These are phyloP conservation scores for Debaryomyces subglobosus DNA, from an alignment of 1,139 yeast genomes.

Conservation along the genomic window DNA sequence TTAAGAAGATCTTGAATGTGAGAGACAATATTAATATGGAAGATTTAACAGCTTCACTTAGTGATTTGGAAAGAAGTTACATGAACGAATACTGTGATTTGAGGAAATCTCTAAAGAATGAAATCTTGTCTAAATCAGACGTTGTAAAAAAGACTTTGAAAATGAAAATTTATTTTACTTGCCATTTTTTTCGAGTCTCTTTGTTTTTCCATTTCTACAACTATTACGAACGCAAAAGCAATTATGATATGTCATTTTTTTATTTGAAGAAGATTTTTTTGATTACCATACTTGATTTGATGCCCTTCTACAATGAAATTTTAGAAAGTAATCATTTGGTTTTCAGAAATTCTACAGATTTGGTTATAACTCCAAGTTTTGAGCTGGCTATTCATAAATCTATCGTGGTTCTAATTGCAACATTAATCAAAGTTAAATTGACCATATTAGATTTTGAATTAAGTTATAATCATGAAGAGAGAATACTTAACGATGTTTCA, in stretches of 20 bases:
- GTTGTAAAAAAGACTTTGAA: constrained; percentile 17
- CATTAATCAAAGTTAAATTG: constrained; percentile 24
- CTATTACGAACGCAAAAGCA: constrained; percentile 35
- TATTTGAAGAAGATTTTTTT: constrained; percentile 34
- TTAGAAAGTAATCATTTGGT: constrained; percentile 24
- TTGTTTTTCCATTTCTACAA: constrained; percentile 39
- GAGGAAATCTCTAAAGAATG: constrained; percentile 10
- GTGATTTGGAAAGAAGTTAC: constrained; percentile 21
- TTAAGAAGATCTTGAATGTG: constrained; percentile 23
- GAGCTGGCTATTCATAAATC: constrained; percentile 37
- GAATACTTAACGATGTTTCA: constrained; percentile 14
- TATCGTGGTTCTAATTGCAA: constrained; percentile 25
- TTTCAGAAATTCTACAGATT: constrained; percentile 31
- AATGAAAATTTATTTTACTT: constrained; percentile 26
- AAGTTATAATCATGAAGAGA: constrained; percentile 14
- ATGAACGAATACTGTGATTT: constrained; percentile 17
- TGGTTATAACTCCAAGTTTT: constrained; percentile 39
- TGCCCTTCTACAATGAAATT: constrained; percentile 36
- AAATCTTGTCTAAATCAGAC: constrained; percentile 8
- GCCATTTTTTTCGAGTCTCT: constrained; percentile 25
- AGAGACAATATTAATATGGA: constrained; percentile 22
- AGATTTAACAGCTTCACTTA: constrained; percentile 21
- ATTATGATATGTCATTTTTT: constrained; percentile 27
- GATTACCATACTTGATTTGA: constrained; percentile 28
- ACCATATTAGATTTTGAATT: constrained; percentile 12